A percentile compares a stretch with the other conserved stretches of the same genome.
phyloP scores from a whole-genome alignment of 352 stramenopile species.

The Phytopythium cucurbitacearum region DNA sequence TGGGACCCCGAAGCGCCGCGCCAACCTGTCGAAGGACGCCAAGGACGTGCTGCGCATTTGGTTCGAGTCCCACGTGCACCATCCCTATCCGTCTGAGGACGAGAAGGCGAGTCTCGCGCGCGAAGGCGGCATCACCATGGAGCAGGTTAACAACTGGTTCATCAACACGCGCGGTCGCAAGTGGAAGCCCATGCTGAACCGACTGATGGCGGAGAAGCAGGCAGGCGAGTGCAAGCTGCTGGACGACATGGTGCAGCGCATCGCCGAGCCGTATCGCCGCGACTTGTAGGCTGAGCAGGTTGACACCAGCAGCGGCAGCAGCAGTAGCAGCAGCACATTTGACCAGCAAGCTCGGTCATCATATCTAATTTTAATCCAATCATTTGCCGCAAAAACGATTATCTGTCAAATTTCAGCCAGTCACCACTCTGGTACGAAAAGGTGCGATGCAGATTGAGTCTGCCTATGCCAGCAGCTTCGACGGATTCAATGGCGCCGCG shows the following conservation, averaged over 20 bases:
- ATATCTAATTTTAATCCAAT: slow-evolving; percentile 14
- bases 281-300: slow-evolving; percentile 4
- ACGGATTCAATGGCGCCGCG: background rate
- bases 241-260: slow-evolving; percentile 76
- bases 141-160: slow-evolving; percentile 90
- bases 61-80: slow-evolving; percentile 82
- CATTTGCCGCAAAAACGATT: background rate
- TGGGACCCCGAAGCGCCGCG: slow-evolving; percentile 56
- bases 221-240: slow-evolving; percentile 53
- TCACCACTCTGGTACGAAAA: background rate
- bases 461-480: no score
- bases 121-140: slow-evolving; percentile 71
- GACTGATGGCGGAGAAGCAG: slow-evolving; percentile 65
- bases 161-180: slow-evolving; percentile 84
- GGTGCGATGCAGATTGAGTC: background rate
- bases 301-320: slow-evolving; percentile 1
- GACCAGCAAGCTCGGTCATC: slow-evolving; percentile 2
- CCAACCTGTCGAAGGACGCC: slow-evolving; percentile 68
- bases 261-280: slow-evolving; percentile 68
- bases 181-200: slow-evolving; percentile 82
- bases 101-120: slow-evolving; percentile 71
- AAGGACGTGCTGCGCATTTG: slow-evolving; percentile 74
- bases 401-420: slow-evolving; percentile 7
- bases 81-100: slow-evolving; percentile 82
- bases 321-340: background rate